These are phyloP conservation scores for Porcisia hertigi DNA, from an alignment of 208 protist genomes.

Conservation along the genomic window DNA sequence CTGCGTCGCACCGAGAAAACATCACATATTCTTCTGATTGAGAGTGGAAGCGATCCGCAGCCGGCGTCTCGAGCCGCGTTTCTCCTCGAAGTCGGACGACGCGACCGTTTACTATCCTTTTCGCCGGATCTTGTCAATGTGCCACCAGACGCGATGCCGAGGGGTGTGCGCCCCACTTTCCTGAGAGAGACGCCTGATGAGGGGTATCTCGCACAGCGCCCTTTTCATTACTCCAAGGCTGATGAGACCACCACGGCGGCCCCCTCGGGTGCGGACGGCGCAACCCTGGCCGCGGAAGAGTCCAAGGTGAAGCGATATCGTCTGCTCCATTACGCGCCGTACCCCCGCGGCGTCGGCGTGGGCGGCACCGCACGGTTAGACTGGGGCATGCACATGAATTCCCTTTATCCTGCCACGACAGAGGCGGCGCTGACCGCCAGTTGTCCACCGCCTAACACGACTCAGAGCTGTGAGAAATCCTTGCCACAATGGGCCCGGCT, in stretches of 20 bases:
- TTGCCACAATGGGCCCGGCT: conserved; percentile 27
- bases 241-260: conserved; percentile 8
- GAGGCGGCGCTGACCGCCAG: background rate
- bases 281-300: background rate
- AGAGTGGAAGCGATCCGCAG: conserved; percentile 46
- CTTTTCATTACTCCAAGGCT: conserved; percentile 12
- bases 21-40: conserved; percentile 53
- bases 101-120: conserved; percentile 41
- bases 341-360: conserved; percentile 47
- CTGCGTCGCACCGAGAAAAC: conserved; percentile 19
- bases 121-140: conserved; percentile 34
- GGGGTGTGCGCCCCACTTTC: conserved; percentile 5
- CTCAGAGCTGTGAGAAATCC: background rate
- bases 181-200: conserved; percentile 10
- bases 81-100: conserved; percentile 9
- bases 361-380: conserved; percentile 64
- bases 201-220: conserved; percentile 20
- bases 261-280: background rate
- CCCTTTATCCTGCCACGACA: conserved; percentile 10
- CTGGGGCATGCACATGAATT: conserved; percentile 61
- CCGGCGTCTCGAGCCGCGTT: conserved; percentile 3
- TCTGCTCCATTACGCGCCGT: conserved; percentile 40
- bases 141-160: conserved; percentile 12
- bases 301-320: conserved; percentile 18
- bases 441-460: background rate